Evolutionary conservation across 108 stramenopile species (phyloP).

Genomic region (Nitzschia sp.): DNA sequence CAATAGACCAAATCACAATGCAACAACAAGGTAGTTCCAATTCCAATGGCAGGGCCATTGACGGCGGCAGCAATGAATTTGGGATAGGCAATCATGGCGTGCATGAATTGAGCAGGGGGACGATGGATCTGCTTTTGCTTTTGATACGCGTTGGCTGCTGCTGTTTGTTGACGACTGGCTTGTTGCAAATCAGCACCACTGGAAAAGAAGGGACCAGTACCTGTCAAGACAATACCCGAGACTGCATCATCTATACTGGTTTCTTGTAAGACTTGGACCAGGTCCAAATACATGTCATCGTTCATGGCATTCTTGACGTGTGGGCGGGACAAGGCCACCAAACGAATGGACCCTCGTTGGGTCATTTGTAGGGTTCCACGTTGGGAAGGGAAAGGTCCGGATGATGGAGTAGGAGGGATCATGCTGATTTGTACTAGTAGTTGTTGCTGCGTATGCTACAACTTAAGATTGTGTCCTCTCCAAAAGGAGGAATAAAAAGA

Average conservation of each 20-base stretch:
- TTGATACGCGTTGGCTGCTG: not conserved
- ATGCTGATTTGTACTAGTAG: no score
- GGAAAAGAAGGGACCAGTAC: conserved; percentile 51
- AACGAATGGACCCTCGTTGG: conserved; percentile 35
- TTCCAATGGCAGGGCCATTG: conserved; percentile 68
- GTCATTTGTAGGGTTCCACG: conserved; percentile 27
- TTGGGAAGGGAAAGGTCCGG: conserved; percentile 7
- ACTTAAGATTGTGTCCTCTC: no score
- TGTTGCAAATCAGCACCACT: conserved; percentile 53
- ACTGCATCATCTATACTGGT: conserved; percentile 43
- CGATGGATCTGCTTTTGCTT: conserved; percentile 22
- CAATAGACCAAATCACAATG: conserved; percentile 54
- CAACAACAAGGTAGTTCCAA: conserved; percentile 48
- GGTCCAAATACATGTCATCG: conserved; percentile 43
- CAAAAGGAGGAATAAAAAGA: no score
- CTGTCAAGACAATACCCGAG: conserved; percentile 48
- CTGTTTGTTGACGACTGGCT: not conserved
- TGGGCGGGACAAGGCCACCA: conserved; percentile 46
- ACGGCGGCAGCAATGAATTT: conserved; percentile 59
- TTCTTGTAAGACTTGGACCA: conserved; percentile 36
- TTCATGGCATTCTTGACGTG: conserved; percentile 48
- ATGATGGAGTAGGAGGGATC: not conserved
- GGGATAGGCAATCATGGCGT: conserved; percentile 44
- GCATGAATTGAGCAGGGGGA: conserved; percentile 46
- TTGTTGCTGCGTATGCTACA: no score